phyloP scores from a whole-genome alignment of 2,329 filamentous ascomycete species.

The Lachnellula subtilissima region DNA sequence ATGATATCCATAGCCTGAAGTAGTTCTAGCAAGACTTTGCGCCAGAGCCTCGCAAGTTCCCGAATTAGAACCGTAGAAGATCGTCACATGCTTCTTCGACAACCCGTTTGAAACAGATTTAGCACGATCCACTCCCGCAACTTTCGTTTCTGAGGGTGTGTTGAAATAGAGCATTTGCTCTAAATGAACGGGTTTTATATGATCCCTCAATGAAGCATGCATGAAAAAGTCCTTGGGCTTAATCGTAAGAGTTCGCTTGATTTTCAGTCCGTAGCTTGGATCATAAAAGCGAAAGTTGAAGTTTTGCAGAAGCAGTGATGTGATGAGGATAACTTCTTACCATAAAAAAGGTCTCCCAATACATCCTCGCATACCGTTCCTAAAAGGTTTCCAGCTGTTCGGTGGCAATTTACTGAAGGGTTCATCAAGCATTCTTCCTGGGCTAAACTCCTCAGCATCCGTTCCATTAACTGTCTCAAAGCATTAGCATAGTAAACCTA shows the following conservation, averaged over 20 bases:
- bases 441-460: conserved; percentile 60
- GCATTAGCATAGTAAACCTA: no score
- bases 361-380: conserved; percentile 65
- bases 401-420: conserved; percentile 60
- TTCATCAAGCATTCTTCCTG: conserved; percentile 69
- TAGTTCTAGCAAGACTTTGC: conserved; percentile 56
- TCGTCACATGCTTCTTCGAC: conserved; percentile 41
- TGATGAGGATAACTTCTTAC: conserved; percentile 63
- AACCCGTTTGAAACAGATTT: neutral
- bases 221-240: conserved; percentile 63
- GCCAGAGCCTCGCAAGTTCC: conserved; percentile 71
- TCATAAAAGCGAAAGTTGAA: conserved; percentile 64
- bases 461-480: conserved; percentile 51
- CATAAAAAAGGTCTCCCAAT: conserved; percentile 71
- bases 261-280: conserved; percentile 51
- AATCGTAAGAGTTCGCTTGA: conserved; percentile 54
- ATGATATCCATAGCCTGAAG: conserved; percentile 53
- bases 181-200: conserved; percentile 40
- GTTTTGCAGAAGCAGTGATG: conserved; percentile 64
- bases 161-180: conserved; percentile 33
- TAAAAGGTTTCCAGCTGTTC: conserved; percentile 69
- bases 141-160: conserved; percentile 28
- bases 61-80: conserved; percentile 70
- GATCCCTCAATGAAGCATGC: conserved; percentile 50
- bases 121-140: neutral